These are phyloP conservation scores for Thermothielavioides terrestris DNA, from an alignment of 495 filamentous ascomycete species.

Conservation along the genomic window DNA sequence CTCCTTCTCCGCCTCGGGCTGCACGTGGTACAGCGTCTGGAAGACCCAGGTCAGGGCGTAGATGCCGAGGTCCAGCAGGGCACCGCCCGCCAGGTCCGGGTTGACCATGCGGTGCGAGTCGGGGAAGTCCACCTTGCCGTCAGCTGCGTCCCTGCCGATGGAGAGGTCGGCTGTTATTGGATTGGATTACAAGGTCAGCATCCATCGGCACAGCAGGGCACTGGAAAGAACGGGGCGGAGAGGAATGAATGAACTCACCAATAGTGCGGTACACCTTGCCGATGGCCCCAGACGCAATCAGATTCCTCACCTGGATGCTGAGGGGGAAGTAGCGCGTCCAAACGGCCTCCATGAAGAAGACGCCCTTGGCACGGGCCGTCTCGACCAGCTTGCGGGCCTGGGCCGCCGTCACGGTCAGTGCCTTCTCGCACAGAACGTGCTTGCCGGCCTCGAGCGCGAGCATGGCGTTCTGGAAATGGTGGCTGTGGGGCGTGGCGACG, in stretches of 20 bases:
- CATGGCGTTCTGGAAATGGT: constrained; percentile 89
- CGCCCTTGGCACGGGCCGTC: constrained; percentile 64
- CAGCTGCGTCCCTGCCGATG: constrained; percentile 31
- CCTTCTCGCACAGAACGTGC: constrained; percentile 87
- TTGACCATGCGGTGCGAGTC: constrained; percentile 76
- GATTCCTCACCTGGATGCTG: constrained; percentile 61
- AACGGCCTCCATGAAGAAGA: constrained; percentile 95
- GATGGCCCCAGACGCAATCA: constrained; percentile 60
- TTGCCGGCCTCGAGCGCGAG: constrained; percentile 76
- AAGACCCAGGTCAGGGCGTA: constrained; percentile 92
- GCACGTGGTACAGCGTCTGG: constrained; percentile 78
- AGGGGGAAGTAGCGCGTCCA: constrained; percentile 92
- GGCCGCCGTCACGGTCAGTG: constrained; percentile 80
- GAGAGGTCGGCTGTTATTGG: constrained; percentile 49
- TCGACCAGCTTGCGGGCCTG: constrained; percentile 69
- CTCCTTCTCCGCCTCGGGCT: constrained; percentile 51
- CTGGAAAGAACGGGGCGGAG: neutral
- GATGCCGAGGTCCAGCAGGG: constrained; percentile 79
- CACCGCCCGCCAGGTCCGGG: constrained; percentile 75
- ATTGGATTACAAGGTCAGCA: neutral
- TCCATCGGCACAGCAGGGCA: neutral
- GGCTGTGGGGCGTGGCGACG: constrained; percentile 88
- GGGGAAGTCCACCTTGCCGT: constrained; percentile 37
- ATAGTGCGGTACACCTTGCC: constrained; percentile 69
- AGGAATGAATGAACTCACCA: constrained; percentile 30